phyloP scores from a whole-genome alignment of 1,139 yeast species.

The Saccharomyces hybrid region DNA sequence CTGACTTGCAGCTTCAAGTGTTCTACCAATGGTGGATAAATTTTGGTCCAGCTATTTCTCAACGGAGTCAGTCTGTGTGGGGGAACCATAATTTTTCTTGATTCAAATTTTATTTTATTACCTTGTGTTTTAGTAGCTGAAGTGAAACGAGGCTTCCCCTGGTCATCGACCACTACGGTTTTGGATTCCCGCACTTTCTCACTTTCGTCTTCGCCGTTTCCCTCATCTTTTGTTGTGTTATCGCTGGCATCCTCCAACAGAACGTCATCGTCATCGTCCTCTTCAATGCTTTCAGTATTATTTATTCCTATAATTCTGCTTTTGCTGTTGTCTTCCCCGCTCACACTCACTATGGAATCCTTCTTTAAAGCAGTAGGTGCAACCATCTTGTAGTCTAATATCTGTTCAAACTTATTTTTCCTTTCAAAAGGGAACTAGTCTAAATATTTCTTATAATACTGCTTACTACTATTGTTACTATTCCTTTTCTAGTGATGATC shows the following conservation, averaged over 20 bases:
- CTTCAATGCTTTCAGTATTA: slow-evolving; percentile 21
- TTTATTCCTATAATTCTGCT: slow-evolving; percentile 26
- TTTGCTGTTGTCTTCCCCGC: slow-evolving; percentile 7
- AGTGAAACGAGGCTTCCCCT: slow-evolving; percentile 83
- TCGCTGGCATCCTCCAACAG: slow-evolving; percentile 48
- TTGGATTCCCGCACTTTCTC: slow-evolving; percentile 34
- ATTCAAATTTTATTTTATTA: slow-evolving; percentile 64
- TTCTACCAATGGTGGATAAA: slow-evolving; percentile 92
- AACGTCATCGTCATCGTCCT: slow-evolving; percentile 51
- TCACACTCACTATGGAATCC: slow-evolving; percentile 21
- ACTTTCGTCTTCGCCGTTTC: slow-evolving; percentile 14
- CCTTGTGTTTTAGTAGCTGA: slow-evolving; percentile 61
- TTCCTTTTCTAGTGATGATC: not conserved
- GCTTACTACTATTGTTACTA: not conserved
- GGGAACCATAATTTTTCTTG: slow-evolving; percentile 86
- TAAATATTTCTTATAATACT: not conserved
- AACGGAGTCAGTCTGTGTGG: slow-evolving; percentile 95
- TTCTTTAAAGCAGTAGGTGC: slow-evolving; percentile 57
- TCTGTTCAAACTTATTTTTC: not conserved
- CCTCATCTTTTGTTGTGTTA: slow-evolving; percentile 19
- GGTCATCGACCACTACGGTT: slow-evolving; percentile 69
- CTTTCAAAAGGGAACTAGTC: no score
- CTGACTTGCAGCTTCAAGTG: slow-evolving; percentile 90
- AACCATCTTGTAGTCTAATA: slow-evolving; percentile 37
- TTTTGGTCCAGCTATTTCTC: slow-evolving; percentile 82